phyloP scores from a whole-genome alignment of 352 stramenopile genomes.

The Phytophthora pseudosyringae region DNA sequence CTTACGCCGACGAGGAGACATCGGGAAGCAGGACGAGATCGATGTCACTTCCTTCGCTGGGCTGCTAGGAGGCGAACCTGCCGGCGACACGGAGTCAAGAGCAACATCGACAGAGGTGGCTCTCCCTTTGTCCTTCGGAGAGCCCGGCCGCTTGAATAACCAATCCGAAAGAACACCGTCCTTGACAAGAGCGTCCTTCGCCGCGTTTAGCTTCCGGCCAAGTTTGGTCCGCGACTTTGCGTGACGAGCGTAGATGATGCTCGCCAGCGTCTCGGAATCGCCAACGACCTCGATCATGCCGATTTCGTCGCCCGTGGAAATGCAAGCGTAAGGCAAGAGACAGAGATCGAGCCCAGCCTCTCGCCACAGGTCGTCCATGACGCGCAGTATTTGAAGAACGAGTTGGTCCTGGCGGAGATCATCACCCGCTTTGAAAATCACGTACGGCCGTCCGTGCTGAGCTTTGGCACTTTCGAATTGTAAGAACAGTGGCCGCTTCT shows the following conservation, averaged over 20 bases:
- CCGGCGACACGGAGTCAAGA: conserved; percentile 25
- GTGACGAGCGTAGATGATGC: conserved; percentile 84
- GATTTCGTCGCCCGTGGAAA: conserved; percentile 86
- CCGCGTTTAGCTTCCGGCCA: conserved; percentile 67
- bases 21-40: conserved; percentile 60
- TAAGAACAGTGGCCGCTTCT: conserved; percentile 92
- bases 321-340: conserved; percentile 86
- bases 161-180: conserved; percentile 75
- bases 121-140: conserved; percentile 2
- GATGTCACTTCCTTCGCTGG: conserved; percentile 23
- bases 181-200: conserved; percentile 70
- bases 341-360: conserved; percentile 86
- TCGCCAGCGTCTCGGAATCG: conserved; percentile 88
- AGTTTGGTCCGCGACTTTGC: conserved; percentile 65
- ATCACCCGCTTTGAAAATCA: conserved; percentile 95
- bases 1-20: conserved; percentile 47
- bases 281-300: conserved; percentile 92
- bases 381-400: conserved; percentile 89
- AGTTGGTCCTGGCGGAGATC: conserved; percentile 95
- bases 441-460: conserved; percentile 60
- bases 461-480: conserved; percentile 81
- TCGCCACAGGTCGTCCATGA: conserved; percentile 93
- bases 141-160: conserved; percentile 50
- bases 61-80: conserved; percentile 18
- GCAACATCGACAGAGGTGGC: conserved; percentile 7